Base-by-base conservation (phyloP, 768 basidiomycete genomes). In the Boletus eberwhitei region DNA sequence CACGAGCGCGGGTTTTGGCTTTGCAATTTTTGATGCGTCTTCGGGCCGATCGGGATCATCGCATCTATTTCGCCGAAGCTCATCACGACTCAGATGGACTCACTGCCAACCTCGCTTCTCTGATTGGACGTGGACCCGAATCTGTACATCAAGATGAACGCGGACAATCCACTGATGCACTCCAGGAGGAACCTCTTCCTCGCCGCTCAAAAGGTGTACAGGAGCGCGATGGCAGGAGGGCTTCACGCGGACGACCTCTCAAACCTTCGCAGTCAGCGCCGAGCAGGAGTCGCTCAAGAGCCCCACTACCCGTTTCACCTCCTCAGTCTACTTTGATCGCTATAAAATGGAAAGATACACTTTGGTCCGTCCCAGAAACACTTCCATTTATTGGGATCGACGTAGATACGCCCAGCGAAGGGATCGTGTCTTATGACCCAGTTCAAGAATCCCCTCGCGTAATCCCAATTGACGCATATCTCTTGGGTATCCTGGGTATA, bases 21-120 rank as follows among this genome's bases (percentile, higher is more conserved):
- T 74, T 98, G 19, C 91, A 93, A 65, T 97, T 96, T 76, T 68
- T 97, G 59, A 84, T 94, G 76, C 84, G 92, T 14, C 75, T 98
- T 19, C 80, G 96, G 52, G 93, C 90, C 1, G 95, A 97, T 66
- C 84, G 90, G 1, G 89, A 94, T 60, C 96, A 99, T 64, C 79
- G 87, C 12, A 64, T 98, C 38, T 97, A 86, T 68, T 86, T 87
- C 52, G 77, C 81, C 19, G 73, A 78, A 41, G 71, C 70, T 16
- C 74, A 72, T 19, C 77, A 78, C 58, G 87, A 88, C 58, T 72
- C 76, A 2, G 78, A 87, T 48, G 81, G 82, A 8, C 77, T 86
- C 40, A 77, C 84, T 29, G 61, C 69, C 5, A 76, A 77, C 41
- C 81, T 93, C 8, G 86, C 87, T 2, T 75, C 78, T 3, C 75